Base-by-base conservation (phyloP, 208 protist genomes). In the Wallacemonas sp. region DNA sequence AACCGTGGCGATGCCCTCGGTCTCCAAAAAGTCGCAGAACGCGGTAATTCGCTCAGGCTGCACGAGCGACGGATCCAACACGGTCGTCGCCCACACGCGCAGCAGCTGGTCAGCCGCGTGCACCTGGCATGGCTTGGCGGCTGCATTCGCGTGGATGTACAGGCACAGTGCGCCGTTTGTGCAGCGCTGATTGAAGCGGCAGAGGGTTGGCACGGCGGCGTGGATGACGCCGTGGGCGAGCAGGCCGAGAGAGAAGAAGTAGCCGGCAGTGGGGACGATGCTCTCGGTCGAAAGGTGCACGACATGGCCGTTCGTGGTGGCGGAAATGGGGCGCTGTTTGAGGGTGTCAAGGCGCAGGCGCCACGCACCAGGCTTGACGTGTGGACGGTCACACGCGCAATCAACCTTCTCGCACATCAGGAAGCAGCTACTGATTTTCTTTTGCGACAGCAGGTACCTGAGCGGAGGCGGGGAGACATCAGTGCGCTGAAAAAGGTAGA, bases 341-440 rank as follows among this genome's bases (percentile, higher is more conserved):
- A 87, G 65, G 48, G 69, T 78, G 63, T 90, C 83, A n/a, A 92
- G 62, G 14, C 85, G 80, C 38, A 93, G 54, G 17, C 72, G 76
- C 80, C 82, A 92, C 39, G 65, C 70, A 23, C 70, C 69, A 9
- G 74, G 68, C 2, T 43, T 43, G 46, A 90, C 69, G 68, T 95
- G 90, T 17, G 81, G 81, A 17, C 74, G 61, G 23, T 87, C 63
- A 32, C 90, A 95, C 44, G 34, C 16, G 68, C 89, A 95, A 9
- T 68, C 38, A 17, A 33, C 60, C 33, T 63, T 55, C 27, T 66
- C 57, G 67, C 89, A 95, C 4, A 89, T 65, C 2, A 74, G 61
- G 70, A 92, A 95, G 65, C 86, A 93, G 46, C 65, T 80, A 48
- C 78, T 78, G 39, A 93, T 65, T 61, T 93, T 88, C 60, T 80